These are phyloP conservation scores for Hymenochaete sp. DNA, from an alignment of 1,284 basidiomycete genomes.

Conservation along the genomic window DNA sequence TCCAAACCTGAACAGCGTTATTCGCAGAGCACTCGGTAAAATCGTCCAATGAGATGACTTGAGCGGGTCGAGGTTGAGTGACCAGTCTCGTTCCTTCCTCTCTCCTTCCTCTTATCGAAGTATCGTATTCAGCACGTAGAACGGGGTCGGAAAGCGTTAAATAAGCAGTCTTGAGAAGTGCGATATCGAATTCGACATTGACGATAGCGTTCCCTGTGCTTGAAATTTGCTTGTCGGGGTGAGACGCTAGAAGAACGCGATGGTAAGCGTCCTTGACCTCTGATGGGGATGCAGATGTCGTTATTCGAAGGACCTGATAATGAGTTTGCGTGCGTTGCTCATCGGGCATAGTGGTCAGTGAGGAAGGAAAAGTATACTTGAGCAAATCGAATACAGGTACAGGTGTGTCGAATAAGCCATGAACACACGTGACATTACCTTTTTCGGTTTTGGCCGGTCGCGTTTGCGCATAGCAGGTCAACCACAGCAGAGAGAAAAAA, in stretches of 20 bases:
- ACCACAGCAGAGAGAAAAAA: too few species aligned
- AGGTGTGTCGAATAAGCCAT: too few species aligned
- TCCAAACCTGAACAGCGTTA: constrained; percentile 33
- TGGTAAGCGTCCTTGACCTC: constrained; percentile 69
- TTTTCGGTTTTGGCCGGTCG: too few species aligned
- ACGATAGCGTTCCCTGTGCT: not conserved
- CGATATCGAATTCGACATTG: constrained; percentile 12
- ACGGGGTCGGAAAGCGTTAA: constrained; percentile 26
- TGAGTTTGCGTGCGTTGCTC: constrained; percentile 9
- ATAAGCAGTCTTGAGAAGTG: constrained; percentile 22
- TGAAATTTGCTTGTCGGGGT: constrained; percentile 57
- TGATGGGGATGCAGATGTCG: constrained; percentile 24
- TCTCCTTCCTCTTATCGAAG: too few species aligned
- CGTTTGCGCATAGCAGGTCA: too few species aligned
- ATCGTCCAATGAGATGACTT: constrained; percentile 68
- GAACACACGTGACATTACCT: too few species aligned
- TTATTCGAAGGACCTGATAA: constrained; percentile 29
- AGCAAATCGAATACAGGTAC: too few species aligned
- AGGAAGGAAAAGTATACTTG: too few species aligned
- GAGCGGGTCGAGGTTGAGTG: constrained; percentile 52
- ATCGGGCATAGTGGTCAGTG: not conserved
- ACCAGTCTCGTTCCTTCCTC: too few species aligned
- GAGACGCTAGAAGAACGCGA: constrained; percentile 48
- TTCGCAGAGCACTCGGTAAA: constrained; percentile 38
- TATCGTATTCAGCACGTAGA: constrained; percentile 44